phyloP scores from a whole-genome alignment of 2,329 filamentous ascomycete genomes.

The Cladosporium phlei region DNA sequence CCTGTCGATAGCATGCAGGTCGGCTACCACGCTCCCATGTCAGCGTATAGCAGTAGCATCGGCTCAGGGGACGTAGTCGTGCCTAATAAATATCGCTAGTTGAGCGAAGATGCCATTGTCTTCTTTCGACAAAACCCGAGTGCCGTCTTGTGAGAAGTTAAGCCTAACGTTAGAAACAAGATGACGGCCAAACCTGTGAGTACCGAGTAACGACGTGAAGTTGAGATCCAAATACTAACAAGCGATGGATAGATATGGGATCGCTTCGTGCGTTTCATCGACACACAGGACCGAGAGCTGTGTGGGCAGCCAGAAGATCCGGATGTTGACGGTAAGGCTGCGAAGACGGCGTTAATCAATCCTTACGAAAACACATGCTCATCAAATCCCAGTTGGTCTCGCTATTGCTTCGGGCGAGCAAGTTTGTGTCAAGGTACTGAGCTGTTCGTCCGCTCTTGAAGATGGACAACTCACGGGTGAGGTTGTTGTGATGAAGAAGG shows the following conservation, averaged over 20 bases:
- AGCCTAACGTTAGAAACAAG: too few species aligned
- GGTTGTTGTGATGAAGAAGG: conserved; percentile 36
- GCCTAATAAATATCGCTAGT: too few species aligned
- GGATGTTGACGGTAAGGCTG: conserved; percentile 24
- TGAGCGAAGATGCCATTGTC: too few species aligned
- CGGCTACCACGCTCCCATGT: too few species aligned
- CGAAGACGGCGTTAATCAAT: conserved; percentile 30
- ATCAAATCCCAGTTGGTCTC: conserved; percentile 53
- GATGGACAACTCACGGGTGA: conserved; percentile 50
- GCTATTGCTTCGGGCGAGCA: conserved; percentile 54
- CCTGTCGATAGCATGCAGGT: too few species aligned
- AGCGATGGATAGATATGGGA: neutral
- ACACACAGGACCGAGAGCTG: neutral
- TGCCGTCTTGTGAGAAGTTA: too few species aligned
- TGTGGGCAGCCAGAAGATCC: neutral
- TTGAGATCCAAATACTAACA: neutral
- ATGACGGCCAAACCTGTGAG: neutral
- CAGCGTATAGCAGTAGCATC: too few species aligned
- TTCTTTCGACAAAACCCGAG: too few species aligned
- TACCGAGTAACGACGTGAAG: neutral
- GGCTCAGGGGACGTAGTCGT: too few species aligned
- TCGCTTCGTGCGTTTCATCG: conserved; percentile 1
- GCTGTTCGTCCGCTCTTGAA: conserved; percentile 53
- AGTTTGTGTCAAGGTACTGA: conserved; percentile 54
- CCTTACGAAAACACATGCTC: neutral